Evolutionary conservation across 2,329 filamentous ascomycete species (phyloP).

Genomic region (Cercospora sp.): DNA sequence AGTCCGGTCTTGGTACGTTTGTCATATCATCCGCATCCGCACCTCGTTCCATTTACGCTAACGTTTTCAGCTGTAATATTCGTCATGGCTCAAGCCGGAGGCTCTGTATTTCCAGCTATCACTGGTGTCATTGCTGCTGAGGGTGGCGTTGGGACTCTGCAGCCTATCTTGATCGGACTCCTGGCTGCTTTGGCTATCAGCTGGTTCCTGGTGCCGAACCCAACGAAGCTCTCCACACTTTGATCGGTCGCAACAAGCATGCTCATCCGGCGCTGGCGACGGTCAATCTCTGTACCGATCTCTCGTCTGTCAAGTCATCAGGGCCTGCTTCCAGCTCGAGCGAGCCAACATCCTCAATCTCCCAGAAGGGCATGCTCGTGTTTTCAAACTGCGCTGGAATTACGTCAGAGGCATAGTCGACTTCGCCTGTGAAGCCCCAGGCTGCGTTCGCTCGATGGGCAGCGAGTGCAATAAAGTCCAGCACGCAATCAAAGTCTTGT

Average conservation of each 20-base stretch:
- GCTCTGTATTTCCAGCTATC: conserved; percentile 28
- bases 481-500: neutral
- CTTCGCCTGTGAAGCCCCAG: neutral
- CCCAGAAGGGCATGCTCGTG: neutral
- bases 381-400: neutral
- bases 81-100: conserved; percentile 30
- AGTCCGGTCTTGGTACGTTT: conserved; percentile 46
- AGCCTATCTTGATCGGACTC: conserved; percentile 55
- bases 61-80: conserved; percentile 22
- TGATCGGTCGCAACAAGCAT: neutral
- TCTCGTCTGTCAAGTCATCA: neutral
- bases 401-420: neutral
- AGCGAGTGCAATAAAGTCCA: neutral
- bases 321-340: neutral
- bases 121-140: conserved; percentile 32
- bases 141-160: conserved; percentile 52
- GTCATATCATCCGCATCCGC: neutral
- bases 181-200: conserved; percentile 43
- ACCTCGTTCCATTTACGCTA: neutral
- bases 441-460: neutral
- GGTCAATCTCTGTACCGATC: neutral
- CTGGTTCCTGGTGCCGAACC: conserved; percentile 26
- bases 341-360: neutral
- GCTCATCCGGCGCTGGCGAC: neutral
- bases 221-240: conserved; percentile 3